Conservation (phyloP, 176 grass and related monocot genomes). For the Eremochloa ophiuroides region DNA sequence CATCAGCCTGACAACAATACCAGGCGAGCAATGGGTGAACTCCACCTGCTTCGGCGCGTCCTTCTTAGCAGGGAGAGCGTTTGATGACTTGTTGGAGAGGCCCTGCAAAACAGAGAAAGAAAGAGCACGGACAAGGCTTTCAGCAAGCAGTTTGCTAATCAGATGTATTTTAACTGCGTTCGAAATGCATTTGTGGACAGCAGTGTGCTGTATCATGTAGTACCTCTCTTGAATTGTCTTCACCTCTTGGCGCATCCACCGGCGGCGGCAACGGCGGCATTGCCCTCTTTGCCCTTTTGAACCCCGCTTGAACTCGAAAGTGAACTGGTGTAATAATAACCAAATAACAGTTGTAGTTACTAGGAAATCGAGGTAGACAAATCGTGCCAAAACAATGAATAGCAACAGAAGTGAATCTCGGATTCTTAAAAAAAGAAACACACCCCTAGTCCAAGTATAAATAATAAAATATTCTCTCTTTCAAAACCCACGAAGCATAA, state of each 20-base stretch:
- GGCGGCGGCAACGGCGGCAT: not conserved
- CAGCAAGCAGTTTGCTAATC: not conserved
- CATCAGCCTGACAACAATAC: conserved; percentile 62
- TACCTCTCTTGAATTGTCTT: conserved; percentile 18
- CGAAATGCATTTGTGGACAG: not conserved
- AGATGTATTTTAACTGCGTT: not conserved
- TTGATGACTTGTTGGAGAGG: not conserved
- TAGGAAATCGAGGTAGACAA: not conserved
- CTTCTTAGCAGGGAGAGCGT: conserved; percentile 17
- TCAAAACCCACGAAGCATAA: not conserved
- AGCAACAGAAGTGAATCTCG: not conserved
- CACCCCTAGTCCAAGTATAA: not conserved
- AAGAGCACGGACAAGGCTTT: not conserved
- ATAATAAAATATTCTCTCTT: not conserved
- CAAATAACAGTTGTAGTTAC: not conserved
- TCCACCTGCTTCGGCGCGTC: conserved; percentile 35
- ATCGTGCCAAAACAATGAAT: not conserved
- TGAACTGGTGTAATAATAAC: conserved; percentile 30
- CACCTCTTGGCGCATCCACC: not conserved
- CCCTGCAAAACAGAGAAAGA: not conserved
- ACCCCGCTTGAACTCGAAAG: conserved; percentile 43
- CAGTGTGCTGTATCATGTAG: not conserved
- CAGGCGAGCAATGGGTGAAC: conserved; percentile 42
- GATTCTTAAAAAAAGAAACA: not conserved
- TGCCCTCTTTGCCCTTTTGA: conserved; percentile 27